Base-by-base conservation (phyloP, 345 rosid genomes). In the Iberis pinnata region DNA sequence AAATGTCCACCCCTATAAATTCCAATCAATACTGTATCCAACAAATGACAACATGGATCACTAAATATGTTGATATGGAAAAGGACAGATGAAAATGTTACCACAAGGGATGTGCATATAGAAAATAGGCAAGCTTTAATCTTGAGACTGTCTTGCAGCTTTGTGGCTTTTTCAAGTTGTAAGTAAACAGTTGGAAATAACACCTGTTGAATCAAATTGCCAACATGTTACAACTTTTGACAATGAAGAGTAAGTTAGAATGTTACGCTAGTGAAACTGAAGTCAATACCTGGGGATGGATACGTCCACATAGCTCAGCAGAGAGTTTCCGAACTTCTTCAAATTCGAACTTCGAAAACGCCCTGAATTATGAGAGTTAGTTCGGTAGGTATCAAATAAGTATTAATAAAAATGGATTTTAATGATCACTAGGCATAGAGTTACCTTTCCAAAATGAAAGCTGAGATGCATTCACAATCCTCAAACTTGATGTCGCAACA, bases 261-360 rank as follows among this genome's bases (percentile, higher is more conserved):
- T n/a, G n/a, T n/a, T n/a, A n/a, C n/a, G n/a, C n/a, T n/a, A n/a
- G n/a, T n/a, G n/a, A n/a, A n/a, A n/a, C n/a, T n/a, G 54, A 15
- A 72, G 53, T 10, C 55, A 43, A 57, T 60, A 86, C 97, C 75
- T 74, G 75, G 31, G 90, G 94, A 76, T 78, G 88, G 60, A 84
- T 71, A 56, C 94, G 97, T 14, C 97, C 97, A 76, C 82, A 89
- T 26, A 89, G 82, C 74, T 89, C 95, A 46, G 97, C 97, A 33
- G 90, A 76, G 48, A 86, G 95, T 73, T 79, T 89, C 31, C 83
- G 61, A 38, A 84, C 90, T 67, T 89, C 95, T 72, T 86, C 88
- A 72, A 75, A 83, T 53, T 89, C 94, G 19, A 58, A 73, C 64
- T 69, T 75, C 52, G 74, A 73, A 76, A 80, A 75, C 57, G 95